Base-by-base conservation (phyloP, 2,329 filamentous ascomycete species). In the Stachybotrys echinatus region DNA sequence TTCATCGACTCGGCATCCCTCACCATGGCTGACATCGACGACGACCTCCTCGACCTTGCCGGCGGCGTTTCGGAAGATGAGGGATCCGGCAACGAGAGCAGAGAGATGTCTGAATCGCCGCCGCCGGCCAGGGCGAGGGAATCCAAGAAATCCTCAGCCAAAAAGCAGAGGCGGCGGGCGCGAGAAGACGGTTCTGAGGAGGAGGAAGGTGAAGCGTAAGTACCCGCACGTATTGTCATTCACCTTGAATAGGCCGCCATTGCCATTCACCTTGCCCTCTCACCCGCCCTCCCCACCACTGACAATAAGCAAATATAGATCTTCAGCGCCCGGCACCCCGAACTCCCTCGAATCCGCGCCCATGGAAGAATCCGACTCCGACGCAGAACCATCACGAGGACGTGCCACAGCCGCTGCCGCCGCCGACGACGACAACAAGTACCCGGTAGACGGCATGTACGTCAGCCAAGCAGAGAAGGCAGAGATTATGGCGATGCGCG, bases 21-120 rank as follows among this genome's bases (percentile, higher is more conserved):
- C 53, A 78, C 56, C 62, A 95, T 96, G 91, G 87, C 89, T 50
- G 89, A 92, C 65, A 81, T 96, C 58, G 92, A 97, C 66, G 91
- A 92, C 61, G 92, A 96, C 74, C 85, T 97, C 57, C 86, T 97
- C 56, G 92, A 89, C 63, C 84, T 97, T 57, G 94, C 92, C 49
- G 94, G 90, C 61, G 90, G 89, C 38, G 87, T 82, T 48, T 81
- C 82, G 51, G 81, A 78, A 62, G 81, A 81, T 59, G 81, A 82
- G 68, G 79, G 65, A 47, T 68, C 74, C 63, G 73, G 74, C 69
- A 74, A 74, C 60, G 70, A 71, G 60, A 76, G 80, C 67, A 72
- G 81, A 61, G 74, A 77, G 57, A 76, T 71, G 37, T 79, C 81
- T 44, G 74, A 75, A 47, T 80, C 82, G 54, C 73, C 77, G 53